Evolutionary conservation across 73 alveolate species (phyloP), one percentile per base, ranked within the genome.

Genomic region (Effrenium voratum): DNA sequence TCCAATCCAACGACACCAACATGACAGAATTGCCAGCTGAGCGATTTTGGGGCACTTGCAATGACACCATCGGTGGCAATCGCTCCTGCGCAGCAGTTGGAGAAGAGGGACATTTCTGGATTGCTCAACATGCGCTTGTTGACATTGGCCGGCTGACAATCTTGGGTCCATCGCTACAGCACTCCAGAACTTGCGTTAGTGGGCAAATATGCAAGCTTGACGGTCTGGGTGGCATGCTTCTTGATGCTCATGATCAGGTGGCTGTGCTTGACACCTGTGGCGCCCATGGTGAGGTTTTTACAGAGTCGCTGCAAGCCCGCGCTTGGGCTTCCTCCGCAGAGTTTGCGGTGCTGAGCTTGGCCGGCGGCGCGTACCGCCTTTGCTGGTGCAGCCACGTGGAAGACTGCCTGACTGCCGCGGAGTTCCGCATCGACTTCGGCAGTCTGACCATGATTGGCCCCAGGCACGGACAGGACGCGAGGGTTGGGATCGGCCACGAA

Each of bases 351-450:
- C 26, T 32, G 41, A 63, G n/a, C n/a, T n/a, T n/a, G n/a, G 86
- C 88, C 2, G 88, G 88, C 3, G 88, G 88, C 26, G 32, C 4
- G 16, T 77, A 77, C 44, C 88, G 88, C 44, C 28, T 77, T 19
- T 77, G 88, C 44, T 77, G 88, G 88, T 77, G 88, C 45, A 44
- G 68, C 19, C 45, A 41, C 36, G 85, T 13, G 41, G 85, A 55
- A 50, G 36, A 32, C 32, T 86, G 95, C 52, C 49, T 57, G 16
- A 68, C 38, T 15, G 83, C 84, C 68, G 44, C 45, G 45, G 44
- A 44, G 12, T 77, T 77, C 26, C 36, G 41, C 45, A n/a, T 77
- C 5, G 88, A 77, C 44, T 44, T 77, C 40, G 88, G 88, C 44
- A 44, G 68, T 50, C 88, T 77, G 41, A 44, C 44, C 22, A 45